phyloP scores from a whole-genome alignment of 192 early-diverging fungal species.

The Gigaspora rosea region DNA sequence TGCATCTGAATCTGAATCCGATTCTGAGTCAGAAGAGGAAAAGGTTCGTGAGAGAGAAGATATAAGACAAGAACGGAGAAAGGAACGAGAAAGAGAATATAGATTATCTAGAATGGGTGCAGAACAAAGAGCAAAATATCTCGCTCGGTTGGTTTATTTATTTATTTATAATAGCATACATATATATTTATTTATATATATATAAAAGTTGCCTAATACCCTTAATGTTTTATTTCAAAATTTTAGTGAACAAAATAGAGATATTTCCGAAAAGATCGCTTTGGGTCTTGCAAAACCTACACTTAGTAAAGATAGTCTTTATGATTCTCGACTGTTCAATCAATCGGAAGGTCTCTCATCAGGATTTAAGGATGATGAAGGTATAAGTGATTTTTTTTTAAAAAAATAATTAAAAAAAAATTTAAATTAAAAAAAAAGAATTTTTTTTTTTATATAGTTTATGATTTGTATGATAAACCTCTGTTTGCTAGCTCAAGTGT shows the following conservation, averaged over 20 bases:
- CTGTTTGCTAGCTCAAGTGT: slow-evolving; percentile 72
- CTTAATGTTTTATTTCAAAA: not conserved
- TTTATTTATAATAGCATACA: not conserved
- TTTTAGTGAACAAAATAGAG: slow-evolving; percentile 73
- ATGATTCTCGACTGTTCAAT: slow-evolving; percentile 94
- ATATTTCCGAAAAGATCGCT: slow-evolving; percentile 99
- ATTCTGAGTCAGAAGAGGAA: slow-evolving; percentile 58
- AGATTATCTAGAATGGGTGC: slow-evolving; percentile 88
- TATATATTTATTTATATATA: no score
- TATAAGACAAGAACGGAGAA: slow-evolving; percentile 77
- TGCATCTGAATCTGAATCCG: slow-evolving; percentile 41
- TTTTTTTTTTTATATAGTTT: slow-evolving; percentile 63
- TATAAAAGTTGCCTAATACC: not conserved
- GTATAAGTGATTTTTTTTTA: slow-evolving; percentile 32
- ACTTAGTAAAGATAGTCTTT: slow-evolving; percentile 85
- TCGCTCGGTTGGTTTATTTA: slow-evolving; percentile 53
- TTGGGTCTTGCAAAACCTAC: slow-evolving; percentile 95
- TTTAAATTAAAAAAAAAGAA: no score
- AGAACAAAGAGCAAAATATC: slow-evolving; percentile 79
- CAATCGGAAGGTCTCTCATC: slow-evolving; percentile 82
- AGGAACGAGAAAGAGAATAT: slow-evolving; percentile 83
- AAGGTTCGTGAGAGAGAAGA: slow-evolving; percentile 82
- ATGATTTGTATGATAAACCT: slow-evolving; percentile 95
- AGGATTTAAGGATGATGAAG: slow-evolving; percentile 89
- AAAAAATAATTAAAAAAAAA: no score